Base-by-base conservation (phyloP, 306 rosid genomes). In the Echinosophora koreensis region DNA sequence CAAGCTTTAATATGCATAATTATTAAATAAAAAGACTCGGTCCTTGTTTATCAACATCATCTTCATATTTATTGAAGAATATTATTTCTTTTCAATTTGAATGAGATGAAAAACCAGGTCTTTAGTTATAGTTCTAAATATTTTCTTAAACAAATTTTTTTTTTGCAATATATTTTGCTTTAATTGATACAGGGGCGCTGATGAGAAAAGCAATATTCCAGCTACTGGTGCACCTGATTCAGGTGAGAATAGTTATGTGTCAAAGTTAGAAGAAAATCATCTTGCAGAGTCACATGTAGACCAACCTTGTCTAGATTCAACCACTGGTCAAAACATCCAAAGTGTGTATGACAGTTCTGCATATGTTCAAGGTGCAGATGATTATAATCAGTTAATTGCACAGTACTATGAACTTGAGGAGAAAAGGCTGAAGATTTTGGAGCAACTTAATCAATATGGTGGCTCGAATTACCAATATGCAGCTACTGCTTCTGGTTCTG, bases 361-460 rank as follows among this genome's bases (percentile, higher is more conserved):
- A 57, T 69, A 78, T 84, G 55, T 66, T 39, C 86, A 60, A 77
- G 86, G 66, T 50, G 70, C 44, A 17, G 90, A 88, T 46, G 86
- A 84, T 50, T 92, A 94, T 88, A 88, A 83, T 72, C 84, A 79
- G 71, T 82, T 92, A 73, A 77, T 94, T 44, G 76, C 73, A 8
- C 79, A 84, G 63, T 94, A 88, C 77, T 89, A 94, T 84, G 96
- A 92, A 81, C 87, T 94, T 61, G 97, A 92, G 87, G 95, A 90
- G 85, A 86, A 90, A 77, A 88, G 91, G 83, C 86, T 83, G 79
- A 89, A 88, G 83, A 80, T 90, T 78, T 81, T 85, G 74, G 93
- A 89, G 77, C 93, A 88, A 78, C 89, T 94, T 84, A 80, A 90
- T 84, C 94, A 85, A 66, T 90, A 47, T 62, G 85, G 89, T 66